A percentile compares a stretch with the other conserved stretches of the same genome.
Evolutionary conservation across 2,329 filamentous ascomycete genomes (phyloP).

Genomic region (Metarhizium robertsii): DNA sequence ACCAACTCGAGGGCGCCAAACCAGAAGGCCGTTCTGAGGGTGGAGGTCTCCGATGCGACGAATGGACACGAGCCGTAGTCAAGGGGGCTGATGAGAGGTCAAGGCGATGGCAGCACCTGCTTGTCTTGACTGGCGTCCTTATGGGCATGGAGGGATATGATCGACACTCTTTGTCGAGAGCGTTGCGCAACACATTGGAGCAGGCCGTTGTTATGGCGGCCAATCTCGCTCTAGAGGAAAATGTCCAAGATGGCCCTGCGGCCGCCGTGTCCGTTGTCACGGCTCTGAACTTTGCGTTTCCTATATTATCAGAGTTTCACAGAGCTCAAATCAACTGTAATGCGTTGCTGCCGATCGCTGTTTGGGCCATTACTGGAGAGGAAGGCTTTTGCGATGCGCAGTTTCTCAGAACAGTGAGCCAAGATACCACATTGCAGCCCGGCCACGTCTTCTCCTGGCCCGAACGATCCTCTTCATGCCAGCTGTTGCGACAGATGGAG

Average conservation of each 20-base stretch:
- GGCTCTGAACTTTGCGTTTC: slow-evolving; percentile 69
- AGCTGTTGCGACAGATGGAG: slow-evolving; percentile 47
- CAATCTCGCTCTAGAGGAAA: slow-evolving; percentile 60
- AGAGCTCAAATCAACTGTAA: slow-evolving; percentile 56
- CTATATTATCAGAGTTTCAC: slow-evolving; percentile 54
- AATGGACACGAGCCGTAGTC: slow-evolving; percentile 47
- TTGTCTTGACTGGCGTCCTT: slow-evolving; percentile 71
- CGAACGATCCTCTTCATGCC: slow-evolving; percentile 48
- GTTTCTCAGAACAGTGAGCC: slow-evolving; percentile 61
- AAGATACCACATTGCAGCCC: slow-evolving; percentile 48
- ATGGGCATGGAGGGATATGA: slow-evolving; percentile 64
- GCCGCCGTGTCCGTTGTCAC: slow-evolving; percentile 51
- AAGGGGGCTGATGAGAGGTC: slow-evolving; percentile 50
- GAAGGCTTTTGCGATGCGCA: slow-evolving; percentile 70
- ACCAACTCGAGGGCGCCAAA: slow-evolving; percentile 31
- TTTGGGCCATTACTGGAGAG: slow-evolving; percentile 57
- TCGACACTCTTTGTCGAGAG: slow-evolving; percentile 51
- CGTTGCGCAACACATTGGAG: slow-evolving; percentile 60
- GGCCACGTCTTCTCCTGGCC: slow-evolving; percentile 52
- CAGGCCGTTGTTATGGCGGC: slow-evolving; percentile 63
- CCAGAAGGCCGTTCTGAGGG: slow-evolving; percentile 23
- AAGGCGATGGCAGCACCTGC: slow-evolving; percentile 69
- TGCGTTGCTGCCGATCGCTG: slow-evolving; percentile 57
- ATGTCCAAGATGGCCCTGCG: slow-evolving; percentile 28
- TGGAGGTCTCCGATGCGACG: slow-evolving; percentile 37